Evolutionary conservation across 331 rosid species (phyloP).

Genomic region (Dryas integrifolia): DNA sequence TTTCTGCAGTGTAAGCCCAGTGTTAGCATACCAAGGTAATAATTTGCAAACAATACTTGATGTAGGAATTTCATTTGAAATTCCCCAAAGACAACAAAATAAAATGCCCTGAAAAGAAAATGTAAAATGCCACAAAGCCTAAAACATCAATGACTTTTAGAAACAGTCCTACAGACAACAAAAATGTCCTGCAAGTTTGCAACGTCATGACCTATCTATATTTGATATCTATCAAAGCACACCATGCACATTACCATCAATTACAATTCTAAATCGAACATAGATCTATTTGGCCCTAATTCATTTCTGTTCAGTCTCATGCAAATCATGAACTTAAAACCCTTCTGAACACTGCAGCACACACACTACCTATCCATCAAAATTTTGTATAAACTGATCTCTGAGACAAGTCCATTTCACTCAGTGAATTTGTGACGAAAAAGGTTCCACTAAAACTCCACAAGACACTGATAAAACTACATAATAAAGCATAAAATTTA

Average conservation of each 20-base stretch:
- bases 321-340: conserved; percentile 2
- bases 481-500: neutral
- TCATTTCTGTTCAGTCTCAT: neutral
- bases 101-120: neutral
- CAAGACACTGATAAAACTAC: neutral
- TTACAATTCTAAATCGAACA: neutral
- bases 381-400: neutral
- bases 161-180: conserved; percentile 2
- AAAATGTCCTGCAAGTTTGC: neutral
- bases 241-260: conserved; percentile 1
- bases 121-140: neutral
- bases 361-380: conserved; percentile 1
- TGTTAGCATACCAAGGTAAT: conserved; percentile 26
- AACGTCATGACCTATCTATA: neutral
- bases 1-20: conserved; percentile 55
- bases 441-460: neutral
- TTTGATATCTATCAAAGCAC: neutral
- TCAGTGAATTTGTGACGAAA: neutral
- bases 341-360: neutral
- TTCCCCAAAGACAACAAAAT: neutral
- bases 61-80: conserved; percentile 1
- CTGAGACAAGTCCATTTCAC: neutral
- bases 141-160: neutral
- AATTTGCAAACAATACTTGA: conserved; percentile 10
- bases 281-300: neutral